Percentiles rank a stretch among this genome's conserved stretches.
Conservation (phyloP, 164 flowering plant genomes). For the Nymphaea colorata region DNA sequence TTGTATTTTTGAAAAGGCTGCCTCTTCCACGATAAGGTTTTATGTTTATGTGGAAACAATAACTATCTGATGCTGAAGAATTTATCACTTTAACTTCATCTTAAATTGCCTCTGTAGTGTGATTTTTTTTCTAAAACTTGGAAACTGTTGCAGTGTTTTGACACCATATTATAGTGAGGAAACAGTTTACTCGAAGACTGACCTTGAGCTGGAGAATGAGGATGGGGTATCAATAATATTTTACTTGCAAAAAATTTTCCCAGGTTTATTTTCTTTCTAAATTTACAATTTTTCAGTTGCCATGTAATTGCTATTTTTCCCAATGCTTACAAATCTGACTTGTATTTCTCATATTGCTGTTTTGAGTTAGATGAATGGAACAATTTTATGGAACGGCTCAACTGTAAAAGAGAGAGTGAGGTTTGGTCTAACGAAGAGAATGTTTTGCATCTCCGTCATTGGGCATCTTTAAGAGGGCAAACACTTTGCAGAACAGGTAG, state of each 20-base stretch:
- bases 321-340: not conserved
- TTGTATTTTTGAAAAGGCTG: too few relatives aligned
- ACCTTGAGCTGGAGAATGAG: constrained; percentile 60
- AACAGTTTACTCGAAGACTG: constrained; percentile 46
- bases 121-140: not conserved
- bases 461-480: constrained; percentile 61
- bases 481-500: constrained; percentile 76
- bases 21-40: too few relatives aligned
- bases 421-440: constrained; percentile 45
- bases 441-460: constrained; percentile 68
- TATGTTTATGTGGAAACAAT: too few relatives aligned
- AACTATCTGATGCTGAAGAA: too few relatives aligned
- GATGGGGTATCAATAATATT: constrained; percentile 87
- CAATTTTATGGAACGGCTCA: constrained; percentile 83
- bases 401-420: constrained; percentile 60
- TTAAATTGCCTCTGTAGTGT: too few relatives aligned
- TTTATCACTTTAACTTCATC: too few relatives aligned
- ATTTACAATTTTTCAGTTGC: not conserved
- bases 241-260: constrained; percentile 83
- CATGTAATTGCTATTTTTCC: too few relatives aligned
- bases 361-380: constrained; percentile 71
- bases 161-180: constrained; percentile 96
- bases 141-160: constrained; percentile 40
- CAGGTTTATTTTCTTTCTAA: constrained; percentile 30
- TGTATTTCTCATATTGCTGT: not conserved